These are phyloP conservation scores for Pestalotiopsis sp. DNA, from an alignment of 2,329 filamentous ascomycete species.

Conservation along the genomic window DNA sequence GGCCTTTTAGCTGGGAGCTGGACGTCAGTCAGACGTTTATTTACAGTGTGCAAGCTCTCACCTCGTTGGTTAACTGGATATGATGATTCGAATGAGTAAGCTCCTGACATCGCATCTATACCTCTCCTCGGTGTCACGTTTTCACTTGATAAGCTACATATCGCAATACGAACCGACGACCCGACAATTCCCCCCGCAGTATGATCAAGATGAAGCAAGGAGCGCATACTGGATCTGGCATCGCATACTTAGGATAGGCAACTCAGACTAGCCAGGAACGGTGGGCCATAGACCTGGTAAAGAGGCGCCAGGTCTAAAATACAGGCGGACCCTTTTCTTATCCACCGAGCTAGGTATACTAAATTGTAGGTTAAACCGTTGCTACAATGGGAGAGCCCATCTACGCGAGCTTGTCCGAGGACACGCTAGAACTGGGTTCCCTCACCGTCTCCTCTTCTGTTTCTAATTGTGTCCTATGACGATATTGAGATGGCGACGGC, in stretches of 20 bases:
- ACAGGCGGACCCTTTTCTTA: not conserved
- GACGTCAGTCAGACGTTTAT: too few relatives aligned
- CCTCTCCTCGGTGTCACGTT: too few relatives aligned
- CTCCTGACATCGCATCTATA: too few relatives aligned
- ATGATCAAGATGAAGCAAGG: not conserved
- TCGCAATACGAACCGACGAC: too few relatives aligned
- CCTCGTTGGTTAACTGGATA: too few relatives aligned
- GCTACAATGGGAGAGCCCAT: not conserved
- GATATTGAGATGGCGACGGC: not conserved
- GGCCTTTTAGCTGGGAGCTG: too few relatives aligned
- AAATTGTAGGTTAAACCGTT: not conserved
- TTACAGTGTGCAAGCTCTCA: too few relatives aligned
- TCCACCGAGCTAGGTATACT: too few relatives aligned
- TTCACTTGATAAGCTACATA: too few relatives aligned
- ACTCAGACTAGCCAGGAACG: slow-evolving; percentile 2
- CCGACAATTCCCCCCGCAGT: not conserved
- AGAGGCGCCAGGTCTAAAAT: not conserved
- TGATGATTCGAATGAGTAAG: too few relatives aligned
- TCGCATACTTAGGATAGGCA: not conserved
- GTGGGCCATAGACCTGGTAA: slow-evolving; percentile 7
- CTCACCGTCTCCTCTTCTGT: not conserved
- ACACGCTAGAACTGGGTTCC: not conserved
- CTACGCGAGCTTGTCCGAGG: not conserved
- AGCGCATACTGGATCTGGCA: not conserved
- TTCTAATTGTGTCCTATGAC: not conserved